Base-by-base conservation (phyloP, 1,284 basidiomycete species). In the Prillingera fragicola region DNA sequence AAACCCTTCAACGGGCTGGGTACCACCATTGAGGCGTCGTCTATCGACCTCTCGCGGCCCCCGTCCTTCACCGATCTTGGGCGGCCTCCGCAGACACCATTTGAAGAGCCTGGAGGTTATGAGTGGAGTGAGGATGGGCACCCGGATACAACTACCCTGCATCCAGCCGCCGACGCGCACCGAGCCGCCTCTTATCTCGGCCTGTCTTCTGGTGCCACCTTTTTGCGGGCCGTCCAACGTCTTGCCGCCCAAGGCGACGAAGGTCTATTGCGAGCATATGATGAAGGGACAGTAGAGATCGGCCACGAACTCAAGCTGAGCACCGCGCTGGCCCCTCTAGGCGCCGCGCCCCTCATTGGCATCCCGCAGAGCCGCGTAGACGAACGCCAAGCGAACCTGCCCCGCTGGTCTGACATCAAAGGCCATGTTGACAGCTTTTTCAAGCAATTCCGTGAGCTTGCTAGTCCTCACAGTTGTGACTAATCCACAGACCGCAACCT, bases 61-160 rank as follows among this genome's bases (percentile, higher is more conserved):
- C 35, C 33, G 26, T 10, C 31, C 21, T 10, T 18, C 36, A 14
- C 29, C 23, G 24, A 6, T 8, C 27, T 31, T 26, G 15, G 28
- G 41, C 21, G n/a, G 35, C 12, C 32, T n/a, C 19, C 32, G 8
- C 14, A 33, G 17, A n/a, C 19, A 9, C 9, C 14, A 8, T n/a
- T 7, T 15, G 32, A 33, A 18, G 32, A 33, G 32, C 9, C 19
- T 8, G 32, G n/a, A 18, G 17, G 18, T 15, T 46, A 49, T 23
- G 43, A 41, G n/a, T 53, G 51, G 51, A 42, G 45, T 33, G 50
- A 49, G 27, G n/a, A n/a, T n/a, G n/a, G n/a, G n/a, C n/a, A n/a
- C n/a, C n/a, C n/a, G n/a, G n/a, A 31, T 18, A 24, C n/a, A 8
- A 22, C 21, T 19, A 8, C 14, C 26, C 24, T 18, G 34, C 7